Evolutionary conservation across 2,329 filamentous ascomycete genomes (phyloP).

Genomic region (Fusarium poae): DNA sequence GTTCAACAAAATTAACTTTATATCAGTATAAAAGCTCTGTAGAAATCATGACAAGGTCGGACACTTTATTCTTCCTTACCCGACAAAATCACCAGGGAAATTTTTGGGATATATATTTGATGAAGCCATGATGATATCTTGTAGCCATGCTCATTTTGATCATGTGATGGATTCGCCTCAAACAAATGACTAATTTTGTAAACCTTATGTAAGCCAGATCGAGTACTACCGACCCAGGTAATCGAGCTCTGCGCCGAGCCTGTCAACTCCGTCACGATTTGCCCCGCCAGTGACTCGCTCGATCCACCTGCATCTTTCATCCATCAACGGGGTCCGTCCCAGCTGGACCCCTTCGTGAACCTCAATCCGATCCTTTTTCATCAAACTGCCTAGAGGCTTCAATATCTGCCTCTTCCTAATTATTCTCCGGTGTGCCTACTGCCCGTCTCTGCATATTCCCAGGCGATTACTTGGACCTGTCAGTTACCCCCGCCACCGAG

Average conservation of each 20-base stretch:
- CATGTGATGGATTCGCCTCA: constrained; percentile 21
- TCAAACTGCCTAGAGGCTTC: constrained; percentile 14
- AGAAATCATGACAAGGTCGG: too few species aligned
- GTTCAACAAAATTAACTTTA: too few species aligned
- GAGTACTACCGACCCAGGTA: constrained; percentile 5
- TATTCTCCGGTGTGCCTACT: background rate
- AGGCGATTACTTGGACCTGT: background rate
- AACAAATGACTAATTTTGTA: constrained; percentile 37
- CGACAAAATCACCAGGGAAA: too few species aligned
- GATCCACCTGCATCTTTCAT: constrained; percentile 50
- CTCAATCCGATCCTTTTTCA: constrained; percentile 26
- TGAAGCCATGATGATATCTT: background rate
- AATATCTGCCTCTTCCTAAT: constrained; percentile 14
- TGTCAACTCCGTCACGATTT: constrained; percentile 52
- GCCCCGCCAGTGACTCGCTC: constrained; percentile 56
- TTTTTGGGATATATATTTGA: constrained; percentile 24
- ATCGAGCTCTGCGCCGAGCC: constrained; percentile 34
- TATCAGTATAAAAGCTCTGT: too few species aligned
- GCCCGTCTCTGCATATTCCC: background rate
- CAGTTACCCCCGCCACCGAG: constrained; percentile 17
- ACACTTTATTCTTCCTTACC: too few species aligned
- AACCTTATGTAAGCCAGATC: constrained; percentile 12
- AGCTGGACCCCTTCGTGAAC: constrained; percentile 52
- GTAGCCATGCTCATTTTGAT: background rate
- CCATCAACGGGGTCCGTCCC: constrained; percentile 54